Evolutionary conservation across 345 rosid genomes (phyloP), one percentile per base, ranked within the genome.

Genomic region (Excoecaria cochinchinensis): DNA sequence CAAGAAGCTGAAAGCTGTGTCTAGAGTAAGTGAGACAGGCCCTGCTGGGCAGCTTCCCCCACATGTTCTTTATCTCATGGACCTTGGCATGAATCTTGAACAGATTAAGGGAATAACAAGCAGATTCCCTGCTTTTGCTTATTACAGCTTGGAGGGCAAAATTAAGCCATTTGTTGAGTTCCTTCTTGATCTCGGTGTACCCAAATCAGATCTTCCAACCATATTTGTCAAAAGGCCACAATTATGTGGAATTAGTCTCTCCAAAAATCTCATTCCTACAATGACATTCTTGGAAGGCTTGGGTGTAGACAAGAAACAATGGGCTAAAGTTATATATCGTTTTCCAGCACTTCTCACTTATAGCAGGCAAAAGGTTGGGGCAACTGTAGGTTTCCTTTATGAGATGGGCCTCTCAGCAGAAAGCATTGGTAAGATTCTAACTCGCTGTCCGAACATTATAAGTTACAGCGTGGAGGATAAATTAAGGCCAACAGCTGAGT

Each of bases 161-260:
- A 89, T 94, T 83, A 94, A 87, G 85, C 98, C 97, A 0, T 79
- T 87, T n/a, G 93, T 94, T 1, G 92, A 94, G 66, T 94, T 94
- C 74, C 93, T 94, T 71, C 84, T 94, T 55, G 84, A 87, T 80
- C 94, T 92, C 15, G 98, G 98, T 9, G 78, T 94, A 12, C 82
- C 93, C 6, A 92, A 89, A 67, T 86, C 93, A 55, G 85, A 88
- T 39, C 87, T 94, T 72, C 85, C 89, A 0, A 77, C 77, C 46
- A 89, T 92, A 74, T 86, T 94, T 58, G 72, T 78, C 69, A 94
- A 89, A 84, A 87, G 97, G 61, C 97, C 98, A 53, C 98, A 94
- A 77, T 74, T 94, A 0, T 92, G 96, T 59, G 98, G 97, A 74
- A 88, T 92, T 39, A 94, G 98, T 81, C 79, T 94, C 13, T 78